Conservation (phyloP, 345 rosid genomes). For the Cardiospermum halicacabum region DNA sequence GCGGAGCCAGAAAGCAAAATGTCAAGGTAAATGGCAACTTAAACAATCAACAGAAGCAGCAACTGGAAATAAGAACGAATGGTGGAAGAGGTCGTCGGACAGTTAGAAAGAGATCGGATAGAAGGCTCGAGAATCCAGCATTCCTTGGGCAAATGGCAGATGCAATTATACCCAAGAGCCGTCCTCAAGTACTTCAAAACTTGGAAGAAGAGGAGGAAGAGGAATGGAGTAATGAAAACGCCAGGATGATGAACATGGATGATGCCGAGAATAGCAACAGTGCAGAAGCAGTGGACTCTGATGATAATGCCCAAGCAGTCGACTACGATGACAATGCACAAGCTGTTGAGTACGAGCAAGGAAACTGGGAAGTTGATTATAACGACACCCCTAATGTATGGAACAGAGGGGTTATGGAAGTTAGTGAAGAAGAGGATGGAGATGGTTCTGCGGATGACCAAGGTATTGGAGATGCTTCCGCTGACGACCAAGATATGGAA, state of each 20-base stretch:
- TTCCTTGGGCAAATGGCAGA: slow-evolving; percentile 18
- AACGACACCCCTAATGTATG: slow-evolving; percentile 38
- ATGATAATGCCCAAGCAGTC: slow-evolving; percentile 52
- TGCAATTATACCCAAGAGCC: slow-evolving; percentile 17
- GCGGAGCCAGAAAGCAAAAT: slow-evolving; percentile 35
- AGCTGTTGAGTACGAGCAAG: slow-evolving; percentile 42
- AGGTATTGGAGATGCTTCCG: slow-evolving; percentile 13
- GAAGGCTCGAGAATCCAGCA: slow-evolving; percentile 25
- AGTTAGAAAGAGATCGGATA: slow-evolving; percentile 73
- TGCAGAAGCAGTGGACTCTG: slow-evolving; percentile 56
- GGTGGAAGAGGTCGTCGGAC: slow-evolving; percentile 80
- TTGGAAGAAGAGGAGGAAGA: slow-evolving; percentile 23
- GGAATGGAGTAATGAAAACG: slow-evolving; percentile 41
- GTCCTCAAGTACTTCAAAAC: slow-evolving; percentile 14
- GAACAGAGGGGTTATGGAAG: slow-evolving; percentile 44
- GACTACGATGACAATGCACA: slow-evolving; percentile 51
- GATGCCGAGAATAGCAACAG: slow-evolving; percentile 60
- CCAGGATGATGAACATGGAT: slow-evolving; percentile 33
- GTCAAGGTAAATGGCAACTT: slow-evolving; percentile 31
- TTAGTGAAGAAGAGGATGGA: slow-evolving; percentile 62
- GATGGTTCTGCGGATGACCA: slow-evolving; percentile 35
- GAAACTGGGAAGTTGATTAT: slow-evolving; percentile 51
- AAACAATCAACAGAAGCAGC: slow-evolving; percentile 38
- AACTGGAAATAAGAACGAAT: slow-evolving; percentile 36
- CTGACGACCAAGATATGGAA: not conserved